Conservation (phyloP, 2,329 filamentous ascomycete species). For the Colletotrichum truncatum region DNA sequence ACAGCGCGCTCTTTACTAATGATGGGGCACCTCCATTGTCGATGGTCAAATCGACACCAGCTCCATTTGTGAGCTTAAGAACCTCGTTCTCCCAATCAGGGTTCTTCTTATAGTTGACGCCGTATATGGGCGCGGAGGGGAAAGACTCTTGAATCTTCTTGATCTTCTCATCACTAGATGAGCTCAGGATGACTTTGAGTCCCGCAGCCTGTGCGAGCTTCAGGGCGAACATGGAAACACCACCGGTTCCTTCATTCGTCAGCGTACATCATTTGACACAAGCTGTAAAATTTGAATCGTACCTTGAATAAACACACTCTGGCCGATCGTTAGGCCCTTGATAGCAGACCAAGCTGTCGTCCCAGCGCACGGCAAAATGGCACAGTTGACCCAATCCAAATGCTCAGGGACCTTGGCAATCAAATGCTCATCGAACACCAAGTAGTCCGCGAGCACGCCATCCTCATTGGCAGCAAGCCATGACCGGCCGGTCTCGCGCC, state of each 20-base stretch:
- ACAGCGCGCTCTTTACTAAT: slow-evolving; percentile 48
- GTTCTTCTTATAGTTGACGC: slow-evolving; percentile 41
- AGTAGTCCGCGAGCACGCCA: slow-evolving; percentile 50
- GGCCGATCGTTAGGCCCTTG: slow-evolving; percentile 46
- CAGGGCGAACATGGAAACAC: slow-evolving; percentile 44
- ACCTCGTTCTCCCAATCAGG: slow-evolving; percentile 44
- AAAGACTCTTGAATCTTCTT: slow-evolving; percentile 34
- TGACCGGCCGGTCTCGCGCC: slow-evolving; percentile 43
- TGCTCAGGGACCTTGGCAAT: slow-evolving; percentile 46
- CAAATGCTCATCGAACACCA: slow-evolving; percentile 49
- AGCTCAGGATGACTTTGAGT: slow-evolving; percentile 45
- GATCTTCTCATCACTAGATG: slow-evolving; percentile 46
- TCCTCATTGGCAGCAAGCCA: slow-evolving; percentile 56
- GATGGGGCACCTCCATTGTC: slow-evolving; percentile 49
- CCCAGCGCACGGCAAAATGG: slow-evolving; percentile 52
- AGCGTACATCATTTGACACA: not conserved
- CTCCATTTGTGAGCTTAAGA: slow-evolving; percentile 39
- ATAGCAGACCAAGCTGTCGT: slow-evolving; percentile 55
- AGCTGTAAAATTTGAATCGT: not conserved
- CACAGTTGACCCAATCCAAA: slow-evolving; percentile 45
- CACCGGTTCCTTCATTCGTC: slow-evolving; percentile 42
- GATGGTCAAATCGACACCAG: slow-evolving; percentile 46
- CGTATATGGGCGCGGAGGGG: slow-evolving; percentile 25
- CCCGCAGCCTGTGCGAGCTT: slow-evolving; percentile 43
- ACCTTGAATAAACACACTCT: slow-evolving; percentile 55